These are phyloP conservation scores for Harringtonia aguacate DNA, from an alignment of 2,329 filamentous ascomycete species.

Conservation along the genomic window DNA sequence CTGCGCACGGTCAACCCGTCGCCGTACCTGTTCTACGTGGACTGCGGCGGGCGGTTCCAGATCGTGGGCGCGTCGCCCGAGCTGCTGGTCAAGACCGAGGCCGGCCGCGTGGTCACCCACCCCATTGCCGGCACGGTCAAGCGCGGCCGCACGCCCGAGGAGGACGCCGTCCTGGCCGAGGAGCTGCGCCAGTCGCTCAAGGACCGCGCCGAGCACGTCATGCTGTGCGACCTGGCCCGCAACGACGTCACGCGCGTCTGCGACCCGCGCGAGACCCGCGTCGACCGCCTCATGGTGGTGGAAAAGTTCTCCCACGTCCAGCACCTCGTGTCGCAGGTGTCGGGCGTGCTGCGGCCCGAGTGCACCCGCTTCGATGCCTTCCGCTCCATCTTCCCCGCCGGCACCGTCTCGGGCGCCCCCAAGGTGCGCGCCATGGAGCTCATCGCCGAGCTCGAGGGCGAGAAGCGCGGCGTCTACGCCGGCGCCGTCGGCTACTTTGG, in stretches of 20 bases:
- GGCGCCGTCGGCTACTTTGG: conserved; percentile 96
- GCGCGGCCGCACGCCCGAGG: conserved; percentile 67
- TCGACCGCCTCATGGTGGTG: conserved; percentile 89
- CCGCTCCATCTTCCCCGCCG: conserved; percentile 91
- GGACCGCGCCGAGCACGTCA: conserved; percentile 90
- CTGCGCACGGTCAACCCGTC: conserved; percentile 95
- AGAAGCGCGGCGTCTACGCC: conserved; percentile 92
- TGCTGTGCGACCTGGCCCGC: conserved; percentile 90
- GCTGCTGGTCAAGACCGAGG: conserved; percentile 83
- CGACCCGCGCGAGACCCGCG: conserved; percentile 78
- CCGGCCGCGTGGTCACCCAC: conserved; percentile 77
- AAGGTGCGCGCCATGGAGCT: conserved; percentile 97
- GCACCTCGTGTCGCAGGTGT: conserved; percentile 93
- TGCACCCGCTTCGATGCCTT: conserved; percentile 94
- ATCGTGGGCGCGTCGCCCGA: conserved; percentile 94
- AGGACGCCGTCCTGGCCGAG: conserved; percentile 69
- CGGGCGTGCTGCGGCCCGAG: conserved; percentile 69
- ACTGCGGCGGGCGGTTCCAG: conserved; percentile 83
- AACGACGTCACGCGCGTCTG: conserved; percentile 97
- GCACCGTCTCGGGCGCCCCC: conserved; percentile 88
- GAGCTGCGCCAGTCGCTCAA: conserved; percentile 74
- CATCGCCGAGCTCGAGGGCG: conserved; percentile 84
- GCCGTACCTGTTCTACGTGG: conserved; percentile 93
- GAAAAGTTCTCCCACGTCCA: conserved; percentile 95
- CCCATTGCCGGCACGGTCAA: conserved; percentile 95